These are phyloP conservation scores for Seiridium unicorne DNA, from an alignment of 2,329 filamentous ascomycete species.

Conservation along the genomic window DNA sequence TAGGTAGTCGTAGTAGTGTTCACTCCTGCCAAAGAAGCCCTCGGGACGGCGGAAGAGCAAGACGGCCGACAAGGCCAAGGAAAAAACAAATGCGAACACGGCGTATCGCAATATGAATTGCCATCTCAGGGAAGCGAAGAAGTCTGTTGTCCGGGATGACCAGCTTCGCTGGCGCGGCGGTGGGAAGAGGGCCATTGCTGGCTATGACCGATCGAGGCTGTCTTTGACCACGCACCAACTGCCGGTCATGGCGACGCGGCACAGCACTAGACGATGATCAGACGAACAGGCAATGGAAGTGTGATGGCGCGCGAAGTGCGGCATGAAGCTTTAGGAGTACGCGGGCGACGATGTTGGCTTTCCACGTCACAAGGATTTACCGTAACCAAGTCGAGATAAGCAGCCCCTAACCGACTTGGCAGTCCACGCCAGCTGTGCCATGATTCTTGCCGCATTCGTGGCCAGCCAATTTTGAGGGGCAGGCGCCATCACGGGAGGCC, in stretches of 20 bases:
- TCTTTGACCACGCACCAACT: background rate
- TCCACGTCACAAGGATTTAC: too few species aligned
- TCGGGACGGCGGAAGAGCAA: constrained; percentile 20
- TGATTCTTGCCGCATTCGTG: too few species aligned
- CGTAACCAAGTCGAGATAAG: too few species aligned
- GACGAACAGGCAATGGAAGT: background rate
- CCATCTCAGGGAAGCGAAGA: constrained; percentile 15
- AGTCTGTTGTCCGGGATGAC: background rate
- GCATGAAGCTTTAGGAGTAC: too few species aligned
- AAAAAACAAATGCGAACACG: constrained; percentile 17
- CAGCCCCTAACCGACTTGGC: too few species aligned
- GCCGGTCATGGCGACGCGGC: background rate
- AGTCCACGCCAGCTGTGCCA: too few species aligned
- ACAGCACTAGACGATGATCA: background rate
- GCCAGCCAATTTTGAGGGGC: too few species aligned
- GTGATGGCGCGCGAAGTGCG: too few species aligned
- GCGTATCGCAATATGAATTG: constrained; percentile 19
- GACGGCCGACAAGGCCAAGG: constrained; percentile 18
- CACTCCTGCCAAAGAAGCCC: constrained; percentile 15
- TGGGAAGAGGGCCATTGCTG: background rate
- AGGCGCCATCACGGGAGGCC: too few species aligned
- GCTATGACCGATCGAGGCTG: background rate
- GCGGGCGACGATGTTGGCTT: too few species aligned
- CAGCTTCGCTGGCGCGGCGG: background rate
- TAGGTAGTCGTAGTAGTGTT: constrained; percentile 22